phyloP scores from a whole-genome alignment of 306 rosid genomes.

The Sechiopsis laciniata region DNA sequence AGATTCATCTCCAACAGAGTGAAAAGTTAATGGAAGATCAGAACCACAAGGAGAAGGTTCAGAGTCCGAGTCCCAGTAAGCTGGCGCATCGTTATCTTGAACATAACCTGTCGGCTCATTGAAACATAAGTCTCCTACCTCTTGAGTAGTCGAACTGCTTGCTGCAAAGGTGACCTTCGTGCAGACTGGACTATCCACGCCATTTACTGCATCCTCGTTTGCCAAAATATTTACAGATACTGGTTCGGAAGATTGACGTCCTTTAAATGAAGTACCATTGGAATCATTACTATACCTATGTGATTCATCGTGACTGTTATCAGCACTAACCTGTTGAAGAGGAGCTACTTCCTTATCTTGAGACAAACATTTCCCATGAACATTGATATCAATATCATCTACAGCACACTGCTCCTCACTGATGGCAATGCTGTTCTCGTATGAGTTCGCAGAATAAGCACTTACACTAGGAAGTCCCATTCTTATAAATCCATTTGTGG shows the following conservation, averaged over 20 bases:
- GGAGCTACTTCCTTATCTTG: slow-evolving; percentile 61
- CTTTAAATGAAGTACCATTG: slow-evolving; percentile 68
- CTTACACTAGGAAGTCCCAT: slow-evolving; percentile 30
- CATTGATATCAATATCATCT: slow-evolving; percentile 40
- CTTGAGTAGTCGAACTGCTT: slow-evolving; percentile 49
- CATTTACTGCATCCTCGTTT: slow-evolving; percentile 58
- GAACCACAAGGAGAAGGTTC: slow-evolving; percentile 42
- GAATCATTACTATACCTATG: slow-evolving; percentile 50
- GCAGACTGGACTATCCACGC: slow-evolving; percentile 53
- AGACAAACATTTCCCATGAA: slow-evolving; percentile 44
- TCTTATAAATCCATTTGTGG: slow-evolving; percentile 37
- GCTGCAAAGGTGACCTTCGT: slow-evolving; percentile 34
- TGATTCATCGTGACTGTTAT: slow-evolving; percentile 51
- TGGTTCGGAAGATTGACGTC: slow-evolving; percentile 58
- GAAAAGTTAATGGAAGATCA: slow-evolving; percentile 41
- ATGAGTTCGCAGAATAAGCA: slow-evolving; percentile 40
- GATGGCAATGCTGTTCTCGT: slow-evolving; percentile 25
- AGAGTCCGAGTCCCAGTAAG: slow-evolving; percentile 31
- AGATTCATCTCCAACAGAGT: slow-evolving; percentile 46
- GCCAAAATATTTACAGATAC: slow-evolving; percentile 60
- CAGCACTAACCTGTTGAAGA: slow-evolving; percentile 67
- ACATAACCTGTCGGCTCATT: slow-evolving; percentile 41
- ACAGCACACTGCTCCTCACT: slow-evolving; percentile 31
- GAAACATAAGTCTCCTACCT: slow-evolving; percentile 33
- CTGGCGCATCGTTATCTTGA: slow-evolving; percentile 29